Evolutionary conservation across 192 early-diverging fungal species (phyloP), one percentile per base, ranked within the genome.

Genomic region (Podila clonocystis): DNA sequence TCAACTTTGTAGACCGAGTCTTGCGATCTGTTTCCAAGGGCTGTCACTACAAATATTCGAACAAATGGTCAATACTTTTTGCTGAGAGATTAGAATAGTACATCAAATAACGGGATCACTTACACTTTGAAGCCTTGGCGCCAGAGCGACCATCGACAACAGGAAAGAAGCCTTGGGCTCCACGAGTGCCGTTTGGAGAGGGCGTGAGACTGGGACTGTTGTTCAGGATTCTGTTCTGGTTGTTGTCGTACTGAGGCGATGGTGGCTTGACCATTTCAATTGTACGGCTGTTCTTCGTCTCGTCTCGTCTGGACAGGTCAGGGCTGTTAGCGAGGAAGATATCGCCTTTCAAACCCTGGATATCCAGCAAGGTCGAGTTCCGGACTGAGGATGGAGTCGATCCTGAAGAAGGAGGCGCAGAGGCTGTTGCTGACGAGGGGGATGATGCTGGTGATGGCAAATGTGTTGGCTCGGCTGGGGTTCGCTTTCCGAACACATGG

Each of bases 81-180:
- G 13, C 15, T 17, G 41, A 4, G 13, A 45, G 0, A 45, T 45
- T 5, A 38, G 17, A 12, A 24, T 29, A 33, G 22, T 17, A 33
- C 20, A 24, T 7, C 17, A 68, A 17, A 38, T 12, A n/a, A 30
- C 13, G 50, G 24, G 34, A 36, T 58, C 70, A 22, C 64, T 60
- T 73, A 19, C 19, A 50, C 17, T 72, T 62, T 3, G 61, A 52
- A 12, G 57, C 61, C n/a, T 76, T 76, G 29, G 50, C 12, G 4
- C 50, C 75, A 70, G 30, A 72, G 50, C 15, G 65, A 33, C 17
- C 41, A 45, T 79, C 75, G 12, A 67, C 75, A 41, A 79, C 75
- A 29, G 75, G 75, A 33, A 79, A 79, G 55, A 71, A 72, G 28
- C 65, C 75, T 59, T 66, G 68, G 9, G 36, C 29, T n/a, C 58